Evolutionary conservation across 805 yeast genomes (phyloP).

Genomic region (Clavispora phyllophila): DNA sequence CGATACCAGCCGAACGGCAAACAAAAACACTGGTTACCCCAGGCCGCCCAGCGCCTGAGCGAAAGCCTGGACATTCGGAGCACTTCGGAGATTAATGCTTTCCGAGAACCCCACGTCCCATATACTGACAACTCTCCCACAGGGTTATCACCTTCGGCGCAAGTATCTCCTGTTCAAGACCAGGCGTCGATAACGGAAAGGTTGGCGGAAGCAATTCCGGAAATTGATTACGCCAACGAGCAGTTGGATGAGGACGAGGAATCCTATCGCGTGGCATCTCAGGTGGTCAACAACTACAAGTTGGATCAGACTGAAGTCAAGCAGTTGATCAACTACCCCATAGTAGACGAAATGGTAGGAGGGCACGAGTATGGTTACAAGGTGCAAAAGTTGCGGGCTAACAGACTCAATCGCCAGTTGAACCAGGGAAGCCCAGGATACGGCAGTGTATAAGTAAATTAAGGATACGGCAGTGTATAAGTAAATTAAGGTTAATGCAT

Average conservation of each 20-base stretch:
- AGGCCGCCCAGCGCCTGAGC: slow-evolving; percentile 4
- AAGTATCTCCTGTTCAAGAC: neutral
- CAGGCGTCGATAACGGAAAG: slow-evolving; percentile 11
- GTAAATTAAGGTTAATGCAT: neutral
- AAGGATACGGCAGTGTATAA: too few species aligned
- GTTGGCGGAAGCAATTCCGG: slow-evolving; percentile 14
- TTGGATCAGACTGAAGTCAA: slow-evolving; percentile 30
- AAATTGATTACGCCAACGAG: slow-evolving; percentile 29
- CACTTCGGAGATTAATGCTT: slow-evolving; percentile 25
- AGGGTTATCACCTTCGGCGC: neutral
- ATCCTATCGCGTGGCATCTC: slow-evolving; percentile 26
- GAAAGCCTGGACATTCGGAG: slow-evolving; percentile 16
- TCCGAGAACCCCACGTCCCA: slow-evolving; percentile 13
- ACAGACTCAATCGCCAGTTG: slow-evolving; percentile 10
- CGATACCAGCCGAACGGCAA: slow-evolving; percentile 76
- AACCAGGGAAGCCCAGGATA: slow-evolving; percentile 9
- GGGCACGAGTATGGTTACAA: slow-evolving; percentile 40
- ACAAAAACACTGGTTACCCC: slow-evolving; percentile 73
- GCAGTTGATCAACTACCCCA: slow-evolving; percentile 35
- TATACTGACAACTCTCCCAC: neutral
- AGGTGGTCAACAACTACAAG: slow-evolving; percentile 18
- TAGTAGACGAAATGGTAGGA: slow-evolving; percentile 36
- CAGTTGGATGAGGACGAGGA: slow-evolving; percentile 35
- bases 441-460: slow-evolving; percentile 16
- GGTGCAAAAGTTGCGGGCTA: slow-evolving; percentile 32